Base-by-base conservation (phyloP, 371 early-diverging fungal species). In the Rhizomucor miehei region DNA sequence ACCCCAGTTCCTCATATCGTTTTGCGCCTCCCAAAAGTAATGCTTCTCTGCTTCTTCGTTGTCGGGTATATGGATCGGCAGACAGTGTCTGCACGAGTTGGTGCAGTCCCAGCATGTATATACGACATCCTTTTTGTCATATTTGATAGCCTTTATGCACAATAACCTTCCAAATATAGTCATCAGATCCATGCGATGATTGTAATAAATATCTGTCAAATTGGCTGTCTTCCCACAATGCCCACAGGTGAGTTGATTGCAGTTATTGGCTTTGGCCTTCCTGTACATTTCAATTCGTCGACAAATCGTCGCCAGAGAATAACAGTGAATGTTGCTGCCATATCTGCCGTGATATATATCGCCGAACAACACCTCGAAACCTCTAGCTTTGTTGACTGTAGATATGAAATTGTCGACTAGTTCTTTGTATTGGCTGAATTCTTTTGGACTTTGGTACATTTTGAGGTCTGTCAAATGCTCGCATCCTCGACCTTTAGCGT, bases 401-500 rank as follows among this genome's bases (percentile, higher is more conserved):
- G 29, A 1, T 4, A 69, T 49, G 10, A 63, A 59, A 1, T 51
- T 19, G 9, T 13, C 17, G 29, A 69, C 66, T 0, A 65, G 6
- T 0, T 43, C 20, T 23, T 60, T 6, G 16, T 55, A 63, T 0
- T 23, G 29, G 0, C 16, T 23, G 1, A 57, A 10, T 0, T 35
- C 1, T 16, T 24, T 34, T 2, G 16, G 9, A 16, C 55, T 44
- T 49, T 68, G 60, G 6, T 56, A 47, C 68, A 74, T 67, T 13
- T 13, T 41, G 51, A 74, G 53, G 8, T 20, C 16, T 9, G 51
- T 38, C 11, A 61, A n/a, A 52, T 74, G 75, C 4, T 40, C 14
- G 21, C 75, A 74, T 19, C 60, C 49, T 10, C 75, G 60, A 3
- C 75, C 75, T 20, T 51, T 43, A 4, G 59, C 19, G 39, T 74